phyloP scores from a whole-genome alignment of 306 rosid genomes.

The Castanea sativa region DNA sequence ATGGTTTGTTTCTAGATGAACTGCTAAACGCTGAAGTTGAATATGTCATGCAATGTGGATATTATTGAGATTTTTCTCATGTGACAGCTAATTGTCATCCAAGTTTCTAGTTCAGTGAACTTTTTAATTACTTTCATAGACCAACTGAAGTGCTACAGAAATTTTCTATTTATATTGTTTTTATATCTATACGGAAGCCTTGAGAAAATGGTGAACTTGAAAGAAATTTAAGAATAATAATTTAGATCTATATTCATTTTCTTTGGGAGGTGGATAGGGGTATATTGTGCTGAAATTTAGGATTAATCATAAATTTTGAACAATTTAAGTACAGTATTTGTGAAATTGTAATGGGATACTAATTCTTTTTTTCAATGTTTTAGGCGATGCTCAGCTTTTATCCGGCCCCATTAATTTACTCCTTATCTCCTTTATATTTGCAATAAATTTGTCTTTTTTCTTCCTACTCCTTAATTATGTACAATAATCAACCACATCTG shows the following conservation, averaged over 20 bases:
- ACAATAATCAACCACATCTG: not conserved
- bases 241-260: too few relatives aligned
- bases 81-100: not conserved
- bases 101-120: slow-evolving; percentile 3
- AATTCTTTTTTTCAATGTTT: not conserved
- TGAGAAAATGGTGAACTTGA: not conserved
- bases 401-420: not conserved
- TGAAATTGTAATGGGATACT: not conserved
- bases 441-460: not conserved
- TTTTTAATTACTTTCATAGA: not conserved
- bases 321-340: not conserved
- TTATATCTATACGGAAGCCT: not conserved
- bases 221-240: not conserved
- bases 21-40: not conserved
- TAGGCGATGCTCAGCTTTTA: not conserved
- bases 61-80: not conserved
- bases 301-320: not conserved
- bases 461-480: not conserved
- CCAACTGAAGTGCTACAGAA: not conserved
- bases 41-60: not conserved
- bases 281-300: not conserved
- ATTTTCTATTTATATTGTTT: not conserved
- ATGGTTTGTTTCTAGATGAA: not conserved
- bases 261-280: not conserved
- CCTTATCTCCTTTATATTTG: not conserved